Evolutionary conservation across 176 grass and related monocot genomes (phyloP).

Genomic region (Eleusine coracana): DNA sequence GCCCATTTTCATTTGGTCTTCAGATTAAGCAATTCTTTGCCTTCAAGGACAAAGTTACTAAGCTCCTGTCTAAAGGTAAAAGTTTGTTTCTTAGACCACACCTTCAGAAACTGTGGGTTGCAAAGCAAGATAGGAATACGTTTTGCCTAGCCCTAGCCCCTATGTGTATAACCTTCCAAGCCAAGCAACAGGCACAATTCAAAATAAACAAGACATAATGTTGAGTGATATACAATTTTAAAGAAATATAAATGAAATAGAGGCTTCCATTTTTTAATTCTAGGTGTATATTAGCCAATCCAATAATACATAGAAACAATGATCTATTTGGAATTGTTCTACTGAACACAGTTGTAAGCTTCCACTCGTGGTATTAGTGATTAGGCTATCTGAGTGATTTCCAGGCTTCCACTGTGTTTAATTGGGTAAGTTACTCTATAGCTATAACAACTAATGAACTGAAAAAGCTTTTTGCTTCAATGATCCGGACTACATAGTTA

Average conservation of each 20-base stretch:
- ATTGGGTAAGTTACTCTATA: not conserved
- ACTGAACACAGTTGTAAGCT: not conserved
- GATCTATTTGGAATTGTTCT: conserved; percentile 21
- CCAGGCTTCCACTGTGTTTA: not conserved
- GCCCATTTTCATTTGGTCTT: conserved; percentile 86
- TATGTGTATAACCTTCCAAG: conserved; percentile 22
- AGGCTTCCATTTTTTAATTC: conserved; percentile 7
- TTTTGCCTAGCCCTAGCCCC: not conserved
- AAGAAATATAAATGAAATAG: not conserved
- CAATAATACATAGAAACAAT: not conserved
- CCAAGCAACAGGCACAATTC: conserved; percentile 13
- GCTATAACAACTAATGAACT: conserved; percentile 14
- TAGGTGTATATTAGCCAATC: not conserved
- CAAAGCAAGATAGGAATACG: conserved; percentile 28
- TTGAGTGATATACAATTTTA: conserved; percentile 14
- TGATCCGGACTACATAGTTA: not conserved
- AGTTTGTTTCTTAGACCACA: not conserved
- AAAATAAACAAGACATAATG: conserved; percentile 7
- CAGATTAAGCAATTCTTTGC: conserved; percentile 89
- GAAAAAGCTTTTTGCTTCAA: conserved; percentile 29
- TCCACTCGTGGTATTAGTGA: not conserved
- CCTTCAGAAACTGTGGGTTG: conserved; percentile 32
- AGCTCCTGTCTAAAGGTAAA: conserved; percentile 67
- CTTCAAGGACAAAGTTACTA: conserved; percentile 83
- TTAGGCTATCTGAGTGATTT: conserved; percentile 15